Conservation (phyloP, 441 rosid genomes). For the Theobroma grandiflorum region DNA sequence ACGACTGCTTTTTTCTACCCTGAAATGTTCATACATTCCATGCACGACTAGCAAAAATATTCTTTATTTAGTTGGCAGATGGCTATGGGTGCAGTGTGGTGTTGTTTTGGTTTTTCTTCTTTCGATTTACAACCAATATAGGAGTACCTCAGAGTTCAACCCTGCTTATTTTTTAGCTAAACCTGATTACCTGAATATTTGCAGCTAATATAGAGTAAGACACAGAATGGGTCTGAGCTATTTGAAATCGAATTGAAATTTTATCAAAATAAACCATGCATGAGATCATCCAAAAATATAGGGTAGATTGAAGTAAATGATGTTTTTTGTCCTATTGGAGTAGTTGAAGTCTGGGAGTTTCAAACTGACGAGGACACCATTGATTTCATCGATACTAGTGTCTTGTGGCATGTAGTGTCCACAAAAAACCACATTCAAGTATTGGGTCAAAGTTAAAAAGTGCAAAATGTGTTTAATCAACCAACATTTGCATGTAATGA, state of each 20-base stretch:
- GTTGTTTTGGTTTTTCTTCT: background rate
- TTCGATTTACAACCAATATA: too few relatives aligned
- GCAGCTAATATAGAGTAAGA: background rate
- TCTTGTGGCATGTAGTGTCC: background rate
- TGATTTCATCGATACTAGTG: constrained; percentile 4
- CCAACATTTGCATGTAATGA: background rate
- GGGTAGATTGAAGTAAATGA: background rate
- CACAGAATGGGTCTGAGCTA: background rate
- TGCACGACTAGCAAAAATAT: too few relatives aligned
- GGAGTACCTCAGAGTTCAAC: too few relatives aligned
- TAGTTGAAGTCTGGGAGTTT: background rate
- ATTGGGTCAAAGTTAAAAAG: background rate
- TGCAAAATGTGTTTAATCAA: background rate
- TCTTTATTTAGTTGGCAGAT: too few relatives aligned
- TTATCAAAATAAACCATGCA: background rate
- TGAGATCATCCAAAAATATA: background rate
- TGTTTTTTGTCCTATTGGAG: constrained; percentile 9
- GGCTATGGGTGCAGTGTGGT: background rate
- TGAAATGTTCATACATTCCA: background rate
- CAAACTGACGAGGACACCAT: background rate
- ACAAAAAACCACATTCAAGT: background rate
- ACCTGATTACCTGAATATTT: background rate
- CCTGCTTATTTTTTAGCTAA: background rate
- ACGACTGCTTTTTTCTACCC: background rate
- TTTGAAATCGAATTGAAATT: background rate